phyloP scores from a whole-genome alignment of 768 basidiomycete species.

The Amanita jacksonii region DNA sequence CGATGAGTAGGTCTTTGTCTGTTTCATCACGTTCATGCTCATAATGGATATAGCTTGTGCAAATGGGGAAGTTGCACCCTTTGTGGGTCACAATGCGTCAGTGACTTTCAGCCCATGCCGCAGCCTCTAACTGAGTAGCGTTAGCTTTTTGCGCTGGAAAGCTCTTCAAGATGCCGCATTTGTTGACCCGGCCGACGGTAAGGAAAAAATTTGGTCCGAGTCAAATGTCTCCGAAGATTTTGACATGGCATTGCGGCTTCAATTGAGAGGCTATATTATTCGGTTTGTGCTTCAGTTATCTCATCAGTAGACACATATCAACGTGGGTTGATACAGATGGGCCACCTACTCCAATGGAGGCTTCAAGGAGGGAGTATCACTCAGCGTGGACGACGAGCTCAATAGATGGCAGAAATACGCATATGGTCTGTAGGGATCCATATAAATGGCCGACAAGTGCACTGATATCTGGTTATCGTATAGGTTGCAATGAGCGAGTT shows the following conservation, averaged over 20 bases:
- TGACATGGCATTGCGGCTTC: constrained; percentile 65
- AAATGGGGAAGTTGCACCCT: constrained; percentile 75
- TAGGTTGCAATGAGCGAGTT: constrained; percentile 47
- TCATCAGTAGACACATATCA: neutral
- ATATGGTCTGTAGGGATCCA: constrained; percentile 25
- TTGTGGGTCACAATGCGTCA: constrained; percentile 75
- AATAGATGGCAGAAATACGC: constrained; percentile 84
- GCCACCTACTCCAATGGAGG: constrained; percentile 77
- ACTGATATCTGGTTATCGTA: neutral
- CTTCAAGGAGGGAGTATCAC: constrained; percentile 87
- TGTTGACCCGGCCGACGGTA: constrained; percentile 52
- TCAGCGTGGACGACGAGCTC: constrained; percentile 82
- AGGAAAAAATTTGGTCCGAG: constrained; percentile 71
- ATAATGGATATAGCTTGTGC: constrained; percentile 41
- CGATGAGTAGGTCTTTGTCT: constrained; percentile 45
- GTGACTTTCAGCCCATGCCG: too few relatives aligned
- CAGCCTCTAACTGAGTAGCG: too few relatives aligned
- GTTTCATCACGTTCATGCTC: constrained; percentile 15
- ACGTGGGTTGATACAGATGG: constrained; percentile 29
- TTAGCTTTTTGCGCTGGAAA: constrained; percentile 71
- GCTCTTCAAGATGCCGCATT: constrained; percentile 81
- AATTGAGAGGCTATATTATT: constrained; percentile 55
- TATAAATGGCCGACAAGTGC: neutral
- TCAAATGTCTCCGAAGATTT: constrained; percentile 76
- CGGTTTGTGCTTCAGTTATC: constrained; percentile 24